These are phyloP conservation scores for Rhynchospora pubera DNA, from an alignment of 176 grass and related monocot genomes.

Conservation along the genomic window DNA sequence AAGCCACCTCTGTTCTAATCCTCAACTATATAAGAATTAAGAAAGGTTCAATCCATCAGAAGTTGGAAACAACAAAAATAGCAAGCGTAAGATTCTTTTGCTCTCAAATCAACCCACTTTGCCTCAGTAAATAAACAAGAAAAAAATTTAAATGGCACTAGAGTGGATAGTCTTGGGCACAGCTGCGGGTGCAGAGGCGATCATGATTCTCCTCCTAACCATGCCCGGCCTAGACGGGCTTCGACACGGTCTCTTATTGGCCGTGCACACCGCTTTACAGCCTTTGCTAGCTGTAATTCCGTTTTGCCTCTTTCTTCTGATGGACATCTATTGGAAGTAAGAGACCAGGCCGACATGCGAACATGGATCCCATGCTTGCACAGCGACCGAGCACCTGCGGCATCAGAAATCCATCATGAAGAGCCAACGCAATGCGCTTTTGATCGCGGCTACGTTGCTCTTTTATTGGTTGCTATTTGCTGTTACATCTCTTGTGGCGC, in stretches of 20 bases:
- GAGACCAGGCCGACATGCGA: slow-evolving; percentile 61
- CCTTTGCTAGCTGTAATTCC: slow-evolving; percentile 76
- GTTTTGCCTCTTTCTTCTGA: slow-evolving; percentile 79
- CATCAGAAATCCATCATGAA: slow-evolving; percentile 95
- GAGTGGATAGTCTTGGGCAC: slow-evolving; percentile 86
- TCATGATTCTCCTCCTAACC: slow-evolving; percentile 86
- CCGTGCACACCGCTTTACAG: slow-evolving; percentile 53
- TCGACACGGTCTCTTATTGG: slow-evolving; percentile 48
- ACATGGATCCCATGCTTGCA: slow-evolving; percentile 52
- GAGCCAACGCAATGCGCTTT: slow-evolving; percentile 77
- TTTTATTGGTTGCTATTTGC: slow-evolving; percentile 89
- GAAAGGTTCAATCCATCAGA: neutral
- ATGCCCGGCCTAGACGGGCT: slow-evolving; percentile 55
- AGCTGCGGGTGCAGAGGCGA: slow-evolving; percentile 69
- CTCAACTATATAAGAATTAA: neutral
- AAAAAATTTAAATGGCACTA: slow-evolving; percentile 43
- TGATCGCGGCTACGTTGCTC: slow-evolving; percentile 62
- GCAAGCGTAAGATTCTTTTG: neutral
- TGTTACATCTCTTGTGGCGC: slow-evolving; percentile 54
- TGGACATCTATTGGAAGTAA: slow-evolving; percentile 98
- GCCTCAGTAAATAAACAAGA: neutral
- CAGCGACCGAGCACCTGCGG: slow-evolving; percentile 53
- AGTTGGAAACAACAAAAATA: no score
- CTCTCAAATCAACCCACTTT: neutral
- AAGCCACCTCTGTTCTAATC: neutral